These are phyloP conservation scores for Mortierella sp. DNA, from an alignment of 371 early-diverging fungal genomes.

Conservation along the genomic window DNA sequence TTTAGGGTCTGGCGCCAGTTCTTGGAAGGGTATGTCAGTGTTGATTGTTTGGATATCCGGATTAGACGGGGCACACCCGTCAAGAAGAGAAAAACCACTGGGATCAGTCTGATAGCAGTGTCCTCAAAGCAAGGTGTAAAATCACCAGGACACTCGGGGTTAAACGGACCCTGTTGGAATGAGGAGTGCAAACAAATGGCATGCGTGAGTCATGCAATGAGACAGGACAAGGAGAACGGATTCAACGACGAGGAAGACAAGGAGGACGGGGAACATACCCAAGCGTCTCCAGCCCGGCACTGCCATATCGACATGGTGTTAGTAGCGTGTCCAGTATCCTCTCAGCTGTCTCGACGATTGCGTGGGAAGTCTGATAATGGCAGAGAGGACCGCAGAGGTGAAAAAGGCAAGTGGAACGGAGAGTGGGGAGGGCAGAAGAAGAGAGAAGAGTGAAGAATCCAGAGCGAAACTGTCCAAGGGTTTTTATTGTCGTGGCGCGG, in stretches of 20 bases:
- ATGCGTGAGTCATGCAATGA: not conserved
- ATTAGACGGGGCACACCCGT: constrained; percentile 62
- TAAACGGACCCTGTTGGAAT: constrained; percentile 72
- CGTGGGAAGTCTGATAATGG: not conserved
- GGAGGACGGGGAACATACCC: constrained; percentile 30
- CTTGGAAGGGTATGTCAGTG: constrained; percentile 55
- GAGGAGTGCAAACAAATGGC: not conserved
- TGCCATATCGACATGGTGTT: constrained; percentile 38
- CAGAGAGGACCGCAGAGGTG: not conserved
- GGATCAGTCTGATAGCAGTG: constrained; percentile 62
- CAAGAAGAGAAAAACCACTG: constrained; percentile 60
- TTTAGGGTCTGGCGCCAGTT: constrained; percentile 66
- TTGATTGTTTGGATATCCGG: constrained; percentile 48
- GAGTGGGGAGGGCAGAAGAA: not conserved
- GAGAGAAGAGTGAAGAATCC: constrained; percentile 1
- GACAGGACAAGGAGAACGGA: not conserved
- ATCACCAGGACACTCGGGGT: constrained; percentile 66
- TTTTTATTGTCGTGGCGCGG: too few relatives aligned
- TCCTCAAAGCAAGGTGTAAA: constrained; percentile 84
- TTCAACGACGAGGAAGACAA: not conserved
- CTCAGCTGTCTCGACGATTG: too few relatives aligned
- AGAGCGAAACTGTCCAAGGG: too few relatives aligned
- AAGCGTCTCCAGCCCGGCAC: constrained; percentile 29
- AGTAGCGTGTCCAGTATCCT: too few relatives aligned
- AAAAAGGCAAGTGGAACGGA: not conserved